Conservation (phyloP, 495 filamentous ascomycete species). For the Neurospora sp. region DNA sequence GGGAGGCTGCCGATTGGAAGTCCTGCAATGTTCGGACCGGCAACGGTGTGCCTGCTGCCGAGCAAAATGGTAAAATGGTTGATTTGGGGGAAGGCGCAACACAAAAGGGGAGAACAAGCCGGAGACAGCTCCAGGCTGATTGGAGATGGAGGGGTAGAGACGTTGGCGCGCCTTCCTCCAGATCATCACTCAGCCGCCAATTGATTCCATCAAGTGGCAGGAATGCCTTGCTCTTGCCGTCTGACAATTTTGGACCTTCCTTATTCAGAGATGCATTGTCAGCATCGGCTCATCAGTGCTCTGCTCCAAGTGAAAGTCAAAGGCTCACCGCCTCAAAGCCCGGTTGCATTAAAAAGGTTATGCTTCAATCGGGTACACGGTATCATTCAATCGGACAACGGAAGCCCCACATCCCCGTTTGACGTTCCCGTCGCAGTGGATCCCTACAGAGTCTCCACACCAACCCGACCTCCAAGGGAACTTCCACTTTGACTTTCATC, state of each 20-base stretch:
- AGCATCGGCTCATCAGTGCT: neutral
- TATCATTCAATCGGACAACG: neutral
- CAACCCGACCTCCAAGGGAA: neutral
- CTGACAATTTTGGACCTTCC: neutral
- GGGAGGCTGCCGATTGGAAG: constrained; percentile 19
- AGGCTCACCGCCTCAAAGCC: neutral
- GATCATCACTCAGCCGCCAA: neutral
- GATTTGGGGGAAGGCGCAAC: too few relatives aligned
- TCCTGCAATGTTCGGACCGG: neutral
- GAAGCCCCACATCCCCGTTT: neutral
- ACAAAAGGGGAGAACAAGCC: too few relatives aligned
- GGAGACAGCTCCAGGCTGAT: too few relatives aligned
- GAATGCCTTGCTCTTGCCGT: neutral
- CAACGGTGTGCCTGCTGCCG: neutral
- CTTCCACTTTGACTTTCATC: neutral
- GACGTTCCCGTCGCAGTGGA: neutral
- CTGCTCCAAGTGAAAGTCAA: neutral
- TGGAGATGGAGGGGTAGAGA: neutral
- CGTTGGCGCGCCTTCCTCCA: neutral
- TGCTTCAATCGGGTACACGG: neutral
- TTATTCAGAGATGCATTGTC: neutral
- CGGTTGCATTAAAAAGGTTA: neutral
- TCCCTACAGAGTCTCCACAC: neutral
- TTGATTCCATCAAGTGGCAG: neutral
- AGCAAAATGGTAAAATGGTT: neutral